Evolutionary conservation across 768 basidiomycete genomes (phyloP).

Genomic region (Cytidiella melzeri): DNA sequence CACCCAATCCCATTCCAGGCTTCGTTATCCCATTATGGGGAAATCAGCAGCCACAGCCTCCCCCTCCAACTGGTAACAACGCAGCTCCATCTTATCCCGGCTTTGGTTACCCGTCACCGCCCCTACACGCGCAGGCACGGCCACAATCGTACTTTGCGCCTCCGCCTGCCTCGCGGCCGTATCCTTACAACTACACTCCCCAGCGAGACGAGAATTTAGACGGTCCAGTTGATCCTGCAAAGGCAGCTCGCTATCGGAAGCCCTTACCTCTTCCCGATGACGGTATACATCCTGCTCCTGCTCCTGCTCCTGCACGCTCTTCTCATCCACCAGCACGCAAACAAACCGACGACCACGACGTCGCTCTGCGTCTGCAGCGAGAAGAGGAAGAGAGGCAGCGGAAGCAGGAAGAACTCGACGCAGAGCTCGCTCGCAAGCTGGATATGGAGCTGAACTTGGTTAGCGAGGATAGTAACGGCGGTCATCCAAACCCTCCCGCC

Average conservation of each 20-base stretch:
- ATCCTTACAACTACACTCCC: constrained; percentile 16
- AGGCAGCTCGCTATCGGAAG: constrained; percentile 37
- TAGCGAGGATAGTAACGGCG: background rate
- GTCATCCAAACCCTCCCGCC: too few species aligned
- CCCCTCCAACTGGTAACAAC: constrained; percentile 4
- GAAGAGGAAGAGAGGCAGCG: constrained; percentile 41
- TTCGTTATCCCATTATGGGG: background rate
- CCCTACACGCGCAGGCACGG: background rate
- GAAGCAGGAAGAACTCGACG: constrained; percentile 33
- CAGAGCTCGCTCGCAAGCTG: constrained; percentile 45
- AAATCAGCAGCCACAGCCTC: background rate
- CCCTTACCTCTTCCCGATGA: constrained; percentile 46
- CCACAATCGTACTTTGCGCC: constrained; percentile 5
- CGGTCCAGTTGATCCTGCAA: constrained; percentile 36
- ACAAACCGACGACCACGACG: constrained; percentile 5
- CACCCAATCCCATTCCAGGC: background rate
- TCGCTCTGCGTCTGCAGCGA: constrained; percentile 16
- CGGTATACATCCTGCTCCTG: constrained; percentile 24
- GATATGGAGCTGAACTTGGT: constrained; percentile 48
- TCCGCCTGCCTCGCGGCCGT: background rate
- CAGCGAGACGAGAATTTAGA: constrained; percentile 16
- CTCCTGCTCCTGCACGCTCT: constrained; percentile 1
- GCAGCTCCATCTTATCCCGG: constrained; percentile 8
- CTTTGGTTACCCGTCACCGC: constrained; percentile 13
- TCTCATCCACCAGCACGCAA: background rate